These are phyloP conservation scores for Ophiosphaerella korrae DNA, from an alignment of 2,329 filamentous ascomycete genomes.

Conservation along the genomic window DNA sequence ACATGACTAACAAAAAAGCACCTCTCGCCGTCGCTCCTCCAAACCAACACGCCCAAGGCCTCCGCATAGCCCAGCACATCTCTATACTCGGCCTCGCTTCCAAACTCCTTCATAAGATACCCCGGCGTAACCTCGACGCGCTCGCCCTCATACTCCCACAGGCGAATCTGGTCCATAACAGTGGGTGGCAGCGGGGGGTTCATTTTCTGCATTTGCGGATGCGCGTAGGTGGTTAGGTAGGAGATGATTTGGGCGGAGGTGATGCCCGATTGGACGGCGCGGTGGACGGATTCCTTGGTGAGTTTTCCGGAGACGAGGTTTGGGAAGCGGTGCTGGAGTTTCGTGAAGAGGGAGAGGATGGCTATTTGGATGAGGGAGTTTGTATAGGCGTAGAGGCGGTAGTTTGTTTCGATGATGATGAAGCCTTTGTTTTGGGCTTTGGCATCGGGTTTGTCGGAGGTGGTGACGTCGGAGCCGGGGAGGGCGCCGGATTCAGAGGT, in stretches of 20 bases:
- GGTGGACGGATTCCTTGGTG: slow-evolving; percentile 84
- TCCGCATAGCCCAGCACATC: slow-evolving; percentile 77
- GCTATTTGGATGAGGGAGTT: slow-evolving; percentile 92
- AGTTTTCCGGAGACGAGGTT: slow-evolving; percentile 93
- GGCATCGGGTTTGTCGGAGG: slow-evolving; percentile 43
- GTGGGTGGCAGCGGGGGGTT: slow-evolving; percentile 87
- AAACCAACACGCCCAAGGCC: slow-evolving; percentile 86
- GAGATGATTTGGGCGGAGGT: slow-evolving; percentile 94
- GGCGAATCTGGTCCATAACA: slow-evolving; percentile 93
- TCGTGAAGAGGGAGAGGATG: slow-evolving; percentile 86
- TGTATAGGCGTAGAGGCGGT: slow-evolving; percentile 96
- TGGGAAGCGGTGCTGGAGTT: slow-evolving; percentile 86
- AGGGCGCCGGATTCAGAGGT: slow-evolving; percentile 77
- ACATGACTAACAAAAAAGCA: slow-evolving; percentile 92
- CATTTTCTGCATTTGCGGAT: slow-evolving; percentile 85
- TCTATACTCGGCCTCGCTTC: slow-evolving; percentile 70
- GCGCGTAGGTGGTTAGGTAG: slow-evolving; percentile 89
- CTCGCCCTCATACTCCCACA: slow-evolving; percentile 98
- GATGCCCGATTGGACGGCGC: slow-evolving; percentile 87
- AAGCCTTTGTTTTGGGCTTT: slow-evolving; percentile 66
- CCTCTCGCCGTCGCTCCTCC: slow-evolving; percentile 78
- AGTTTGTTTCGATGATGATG: slow-evolving; percentile 97
- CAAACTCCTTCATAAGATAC: slow-evolving; percentile 90
- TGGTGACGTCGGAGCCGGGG: slow-evolving; percentile 61
- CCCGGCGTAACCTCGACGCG: slow-evolving; percentile 83